phyloP scores from a whole-genome alignment of 2,329 filamentous ascomycete genomes.

The Atkinsonella hypoxylon region DNA sequence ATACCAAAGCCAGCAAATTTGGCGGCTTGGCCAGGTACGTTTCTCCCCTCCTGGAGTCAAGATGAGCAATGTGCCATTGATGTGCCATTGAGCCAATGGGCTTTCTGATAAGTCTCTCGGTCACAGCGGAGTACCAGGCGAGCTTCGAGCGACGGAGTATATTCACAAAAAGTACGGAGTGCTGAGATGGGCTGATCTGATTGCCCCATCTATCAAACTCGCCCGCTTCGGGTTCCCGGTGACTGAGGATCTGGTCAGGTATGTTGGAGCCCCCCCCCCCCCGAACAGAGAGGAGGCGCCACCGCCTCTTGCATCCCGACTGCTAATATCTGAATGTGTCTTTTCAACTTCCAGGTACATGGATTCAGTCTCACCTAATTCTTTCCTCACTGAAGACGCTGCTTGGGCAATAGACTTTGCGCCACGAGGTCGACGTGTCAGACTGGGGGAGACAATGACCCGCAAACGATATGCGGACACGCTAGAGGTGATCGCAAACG shows the following conservation, averaged over 20 bases:
- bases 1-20: constrained; percentile 48
- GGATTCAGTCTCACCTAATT: constrained; percentile 28
- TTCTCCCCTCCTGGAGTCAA: too few relatives aligned
- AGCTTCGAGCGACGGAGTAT: constrained; percentile 61
- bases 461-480: constrained; percentile 64
- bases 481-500: constrained; percentile 53
- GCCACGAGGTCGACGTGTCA: constrained; percentile 54
- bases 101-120: background rate
- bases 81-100: background rate
- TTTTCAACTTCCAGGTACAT: constrained; percentile 39
- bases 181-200: constrained; percentile 53
- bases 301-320: background rate
- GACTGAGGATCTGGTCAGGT: constrained; percentile 52
- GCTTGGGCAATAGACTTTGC: constrained; percentile 80
- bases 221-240: constrained; percentile 64
- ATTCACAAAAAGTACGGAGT: constrained; percentile 56
- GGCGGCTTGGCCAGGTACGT: constrained; percentile 59
- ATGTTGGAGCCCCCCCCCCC: background rate
- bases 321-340: background rate
- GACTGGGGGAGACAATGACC: constrained; percentile 62
- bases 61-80: background rate
- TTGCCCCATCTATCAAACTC: constrained; percentile 58
- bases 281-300: background rate
- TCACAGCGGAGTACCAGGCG: constrained; percentile 52
- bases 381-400: constrained; percentile 59